phyloP scores from a whole-genome alignment of 2,329 filamentous ascomycete species.

The Bipolaris cookei region DNA sequence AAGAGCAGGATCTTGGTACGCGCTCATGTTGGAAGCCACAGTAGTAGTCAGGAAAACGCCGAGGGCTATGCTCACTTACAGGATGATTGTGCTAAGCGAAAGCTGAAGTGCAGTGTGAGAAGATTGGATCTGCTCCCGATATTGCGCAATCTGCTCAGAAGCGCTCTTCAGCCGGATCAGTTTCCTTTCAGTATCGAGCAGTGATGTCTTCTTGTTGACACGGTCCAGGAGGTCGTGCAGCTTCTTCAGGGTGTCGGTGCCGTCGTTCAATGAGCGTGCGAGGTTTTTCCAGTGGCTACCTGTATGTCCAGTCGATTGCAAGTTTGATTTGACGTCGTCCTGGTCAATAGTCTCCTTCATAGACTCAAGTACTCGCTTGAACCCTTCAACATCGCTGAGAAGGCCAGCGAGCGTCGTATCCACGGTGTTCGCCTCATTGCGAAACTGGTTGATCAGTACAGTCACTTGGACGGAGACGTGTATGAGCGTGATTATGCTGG shows the following conservation, averaged over 20 bases:
- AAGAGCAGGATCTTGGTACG: background rate
- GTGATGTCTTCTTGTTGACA: conserved; percentile 25
- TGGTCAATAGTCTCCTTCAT: conserved; percentile 35
- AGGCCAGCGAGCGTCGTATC: conserved; percentile 30
- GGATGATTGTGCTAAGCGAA: conserved; percentile 31
- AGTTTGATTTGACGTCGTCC: conserved; percentile 21
- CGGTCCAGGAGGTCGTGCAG: conserved; percentile 21
- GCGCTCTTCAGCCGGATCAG: conserved; percentile 27
- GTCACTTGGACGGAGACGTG: conserved; percentile 26
- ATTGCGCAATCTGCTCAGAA: conserved; percentile 24
- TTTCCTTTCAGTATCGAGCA: conserved; percentile 29
- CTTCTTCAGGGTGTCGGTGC: conserved; percentile 24
- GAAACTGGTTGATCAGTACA: conserved; percentile 26
- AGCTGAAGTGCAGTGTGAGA: conserved; percentile 32
- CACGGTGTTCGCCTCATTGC: conserved; percentile 27
- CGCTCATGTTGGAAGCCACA: background rate
- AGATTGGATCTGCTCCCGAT: conserved; percentile 30
- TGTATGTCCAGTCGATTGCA: conserved; percentile 28
- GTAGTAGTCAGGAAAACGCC: too few species aligned
- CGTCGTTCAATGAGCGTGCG: conserved; percentile 28
- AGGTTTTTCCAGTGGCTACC: conserved; percentile 35
- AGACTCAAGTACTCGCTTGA: conserved; percentile 28
- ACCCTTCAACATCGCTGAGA: conserved; percentile 28
- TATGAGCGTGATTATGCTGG: conserved; percentile 25
- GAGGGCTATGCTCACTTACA: conserved; percentile 24